These are phyloP conservation scores for Mycena pura DNA, from an alignment of 768 basidiomycete genomes.

Conservation along the genomic window DNA sequence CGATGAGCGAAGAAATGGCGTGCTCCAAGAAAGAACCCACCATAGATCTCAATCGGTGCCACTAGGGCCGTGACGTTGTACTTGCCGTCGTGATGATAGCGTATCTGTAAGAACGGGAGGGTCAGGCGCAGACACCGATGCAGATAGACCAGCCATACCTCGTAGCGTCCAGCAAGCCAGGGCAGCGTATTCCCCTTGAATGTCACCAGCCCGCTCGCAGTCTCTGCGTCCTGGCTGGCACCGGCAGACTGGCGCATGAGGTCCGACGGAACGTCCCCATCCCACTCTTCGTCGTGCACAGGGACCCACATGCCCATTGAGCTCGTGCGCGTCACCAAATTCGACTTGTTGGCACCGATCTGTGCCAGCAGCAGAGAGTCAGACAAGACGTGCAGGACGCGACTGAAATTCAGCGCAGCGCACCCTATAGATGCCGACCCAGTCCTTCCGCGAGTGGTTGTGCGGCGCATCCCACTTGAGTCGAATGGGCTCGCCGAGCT, in stretches of 20 bases:
- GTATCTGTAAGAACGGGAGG: slow-evolving; percentile 51
- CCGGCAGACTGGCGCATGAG: slow-evolving; percentile 42
- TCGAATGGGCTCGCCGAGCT: slow-evolving; percentile 88
- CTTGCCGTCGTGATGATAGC: slow-evolving; percentile 97
- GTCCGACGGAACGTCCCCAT: slow-evolving; percentile 78
- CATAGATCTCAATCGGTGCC: slow-evolving; percentile 88
- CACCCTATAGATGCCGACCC: slow-evolving; percentile 94
- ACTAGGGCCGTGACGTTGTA: slow-evolving; percentile 92
- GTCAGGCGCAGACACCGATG: not conserved
- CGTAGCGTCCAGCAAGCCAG: slow-evolving; percentile 87
- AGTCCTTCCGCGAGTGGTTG: slow-evolving; percentile 89
- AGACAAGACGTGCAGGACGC: too few species aligned
- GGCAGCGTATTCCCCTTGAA: slow-evolving; percentile 85
- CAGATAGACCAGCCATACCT: slow-evolving; percentile 53
- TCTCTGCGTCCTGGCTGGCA: slow-evolving; percentile 43
- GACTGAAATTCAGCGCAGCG: too few species aligned
- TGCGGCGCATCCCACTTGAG: slow-evolving; percentile 88
- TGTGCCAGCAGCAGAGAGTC: slow-evolving; percentile 33
- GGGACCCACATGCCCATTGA: slow-evolving; percentile 94
- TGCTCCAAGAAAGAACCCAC: slow-evolving; percentile 50
- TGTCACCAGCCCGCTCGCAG: slow-evolving; percentile 67
- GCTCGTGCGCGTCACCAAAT: slow-evolving; percentile 81
- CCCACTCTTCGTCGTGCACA: slow-evolving; percentile 91
- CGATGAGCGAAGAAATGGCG: slow-evolving; percentile 10
- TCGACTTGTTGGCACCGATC: slow-evolving; percentile 89